These are phyloP conservation scores for Penicillium dipodomyicola DNA, from an alignment of 495 filamentous ascomycete genomes.

Conservation along the genomic window DNA sequence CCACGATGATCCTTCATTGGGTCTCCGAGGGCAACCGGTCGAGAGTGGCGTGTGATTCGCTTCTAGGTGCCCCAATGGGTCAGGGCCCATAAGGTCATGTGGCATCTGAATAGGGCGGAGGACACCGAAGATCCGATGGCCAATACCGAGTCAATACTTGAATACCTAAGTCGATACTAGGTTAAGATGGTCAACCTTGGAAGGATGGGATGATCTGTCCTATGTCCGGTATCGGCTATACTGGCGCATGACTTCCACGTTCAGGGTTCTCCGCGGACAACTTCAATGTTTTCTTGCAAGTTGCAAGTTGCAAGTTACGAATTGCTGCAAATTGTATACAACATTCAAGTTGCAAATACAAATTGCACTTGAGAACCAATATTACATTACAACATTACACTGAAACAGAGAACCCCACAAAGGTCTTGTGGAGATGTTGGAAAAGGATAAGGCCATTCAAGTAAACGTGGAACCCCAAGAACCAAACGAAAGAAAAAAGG, in stretches of 20 bases:
- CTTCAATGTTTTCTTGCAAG: background rate
- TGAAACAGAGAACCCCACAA: background rate
- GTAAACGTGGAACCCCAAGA: conserved; percentile 4
- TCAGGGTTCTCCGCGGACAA: conserved; percentile 15
- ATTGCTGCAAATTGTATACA: too few relatives aligned
- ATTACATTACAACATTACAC: too few relatives aligned
- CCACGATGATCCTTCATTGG: background rate
- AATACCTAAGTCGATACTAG: background rate
- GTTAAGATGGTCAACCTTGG: too few relatives aligned
- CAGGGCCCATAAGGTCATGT: conserved; percentile 4
- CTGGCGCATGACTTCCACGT: background rate
- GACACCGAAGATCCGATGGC: background rate
- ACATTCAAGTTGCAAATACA: too few relatives aligned
- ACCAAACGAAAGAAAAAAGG: conserved; percentile 13
- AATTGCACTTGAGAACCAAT: too few relatives aligned
- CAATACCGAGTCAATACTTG: too few relatives aligned
- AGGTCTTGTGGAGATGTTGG: conserved; percentile 1
- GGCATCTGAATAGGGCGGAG: conserved; percentile 1
- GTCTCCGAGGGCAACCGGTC: background rate
- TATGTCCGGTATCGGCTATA: conserved; percentile 28
- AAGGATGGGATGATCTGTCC: background rate
- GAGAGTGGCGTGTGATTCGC: conserved; percentile 3
- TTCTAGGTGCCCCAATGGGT: conserved; percentile 5
- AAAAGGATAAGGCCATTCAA: conserved; percentile 5
- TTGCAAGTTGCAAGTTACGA: too few relatives aligned